These are phyloP conservation scores for Umbellularia californica DNA, from an alignment of 164 flowering plant species.

Conservation along the genomic window DNA sequence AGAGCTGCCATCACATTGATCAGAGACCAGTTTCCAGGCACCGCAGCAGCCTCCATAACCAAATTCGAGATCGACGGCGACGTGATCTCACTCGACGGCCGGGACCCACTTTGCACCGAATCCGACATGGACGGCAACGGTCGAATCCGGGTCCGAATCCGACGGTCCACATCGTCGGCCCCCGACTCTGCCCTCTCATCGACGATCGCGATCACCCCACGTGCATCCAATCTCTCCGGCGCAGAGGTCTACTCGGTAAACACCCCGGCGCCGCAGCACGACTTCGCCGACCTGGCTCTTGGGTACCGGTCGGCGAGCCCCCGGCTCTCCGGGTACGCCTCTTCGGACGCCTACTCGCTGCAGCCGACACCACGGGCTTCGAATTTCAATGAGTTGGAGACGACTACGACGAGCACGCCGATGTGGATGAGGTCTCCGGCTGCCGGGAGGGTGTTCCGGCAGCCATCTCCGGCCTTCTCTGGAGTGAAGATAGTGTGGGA, in stretches of 20 bases:
- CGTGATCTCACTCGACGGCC: slow-evolving; percentile 54
- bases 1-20: slow-evolving; percentile 45
- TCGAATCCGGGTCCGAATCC: slow-evolving; percentile 45
- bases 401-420: slow-evolving; percentile 31
- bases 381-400: slow-evolving; percentile 49
- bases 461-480: slow-evolving; percentile 37
- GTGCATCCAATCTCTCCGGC: slow-evolving; percentile 53
- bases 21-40: slow-evolving; percentile 38
- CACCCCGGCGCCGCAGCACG: slow-evolving; percentile 31
- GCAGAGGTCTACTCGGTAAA: slow-evolving; percentile 52
- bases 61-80: slow-evolving; percentile 49
- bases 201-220: slow-evolving; percentile 41
- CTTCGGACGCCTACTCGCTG: slow-evolving; percentile 63
- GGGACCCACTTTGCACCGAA: slow-evolving; percentile 46
- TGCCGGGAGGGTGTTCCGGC: slow-evolving; percentile 32
- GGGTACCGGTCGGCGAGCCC: slow-evolving; percentile 46
- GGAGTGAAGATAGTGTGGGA: slow-evolving; percentile 35
- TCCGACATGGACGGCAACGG: slow-evolving; percentile 47
- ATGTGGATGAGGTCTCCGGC: slow-evolving; percentile 47
- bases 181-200: slow-evolving; percentile 37
- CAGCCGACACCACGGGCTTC: slow-evolving; percentile 63
- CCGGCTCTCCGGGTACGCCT: slow-evolving; percentile 48
- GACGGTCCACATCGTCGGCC: slow-evolving; percentile 51
- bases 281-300: slow-evolving; percentile 27
- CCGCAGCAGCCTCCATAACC: slow-evolving; percentile 43